phyloP scores from a whole-genome alignment of 225 moss, liverwort and hornwort species.

The Bryoerythrophyllum caledonicum region DNA sequence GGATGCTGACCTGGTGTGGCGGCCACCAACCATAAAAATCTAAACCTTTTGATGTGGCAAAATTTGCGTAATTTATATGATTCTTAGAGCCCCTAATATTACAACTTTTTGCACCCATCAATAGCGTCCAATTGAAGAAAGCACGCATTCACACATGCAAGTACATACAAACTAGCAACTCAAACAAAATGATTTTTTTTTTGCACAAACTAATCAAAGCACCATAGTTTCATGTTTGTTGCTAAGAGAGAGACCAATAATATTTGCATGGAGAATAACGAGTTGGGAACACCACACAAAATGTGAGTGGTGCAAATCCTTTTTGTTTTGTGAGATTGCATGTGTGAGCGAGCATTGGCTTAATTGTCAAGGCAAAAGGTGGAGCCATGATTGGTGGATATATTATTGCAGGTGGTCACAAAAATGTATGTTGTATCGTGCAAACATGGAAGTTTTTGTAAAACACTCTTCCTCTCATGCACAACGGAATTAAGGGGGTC shows the following conservation, averaged over 20 bases:
- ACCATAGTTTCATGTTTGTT: not conserved
- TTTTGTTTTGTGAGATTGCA: not conserved
- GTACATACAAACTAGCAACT: not conserved
- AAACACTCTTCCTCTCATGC: not conserved
- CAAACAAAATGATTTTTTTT: not conserved
- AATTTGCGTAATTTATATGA: not conserved
- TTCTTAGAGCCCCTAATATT: not conserved
- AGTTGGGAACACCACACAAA: too few species aligned
- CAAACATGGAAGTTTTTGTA: not conserved
- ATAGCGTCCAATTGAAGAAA: not conserved
- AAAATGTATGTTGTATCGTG: not conserved
- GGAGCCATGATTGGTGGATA: not conserved
- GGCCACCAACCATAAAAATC: constrained; percentile 1
- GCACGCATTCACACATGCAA: not conserved
- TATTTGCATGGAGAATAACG: not conserved
- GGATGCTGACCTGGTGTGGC: constrained; percentile 19
- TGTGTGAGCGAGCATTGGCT: not conserved
- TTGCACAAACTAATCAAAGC: not conserved
- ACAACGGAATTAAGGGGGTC: not conserved
- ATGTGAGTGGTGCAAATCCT: not conserved
- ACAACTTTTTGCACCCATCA: too few species aligned
- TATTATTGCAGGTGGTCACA: not conserved
- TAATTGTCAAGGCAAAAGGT: not conserved
- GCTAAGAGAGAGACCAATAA: not conserved
- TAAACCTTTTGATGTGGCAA: not conserved